Base-by-base conservation (phyloP, 1,139 yeast species). In the Lodderomyces elongisporus region DNA sequence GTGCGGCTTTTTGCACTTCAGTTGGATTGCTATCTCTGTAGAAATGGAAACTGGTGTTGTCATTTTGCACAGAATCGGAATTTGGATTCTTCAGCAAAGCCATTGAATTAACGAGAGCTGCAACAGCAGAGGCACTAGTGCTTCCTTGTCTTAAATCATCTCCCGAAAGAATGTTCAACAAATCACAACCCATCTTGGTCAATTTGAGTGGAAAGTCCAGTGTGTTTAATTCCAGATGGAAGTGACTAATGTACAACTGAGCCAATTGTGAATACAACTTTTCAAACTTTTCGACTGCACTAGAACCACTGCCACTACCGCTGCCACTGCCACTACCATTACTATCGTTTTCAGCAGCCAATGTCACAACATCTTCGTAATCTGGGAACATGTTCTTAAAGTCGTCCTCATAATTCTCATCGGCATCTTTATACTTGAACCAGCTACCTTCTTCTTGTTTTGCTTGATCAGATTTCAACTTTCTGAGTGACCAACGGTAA, bases 361-460 rank as follows among this genome's bases (percentile, higher is more conserved):
- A 48, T 20, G 69, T 75, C 35, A 77, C 49, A 3, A 74, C 62
- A 4, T 82, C 85, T 31, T 87, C 96, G 47, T 76, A 87, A 49
- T 87, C 96, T 0, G 97, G 97, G 69, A 91, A 91, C 58, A 89
- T 56, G 17, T 56, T 53, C 48, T 63, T 73, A 58, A 89, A 85
- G 36, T 88, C 96, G 17, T 70, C 78, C 41, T 83, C 93, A 8
- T 76, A 70, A 44, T 83, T 85, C 23, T 68, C 72, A 4, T 76
- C 74, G 2, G 76, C 72, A 40, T 82, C 81, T 18, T 65, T 72
- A 51, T 73, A 85, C 48, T 71, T 79, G 56, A 74, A 84, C 31
- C 84, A 62, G 17, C 81, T 77, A 1, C 76, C 75, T 31, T 76
- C 73, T 37, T 74, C 75, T 9, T 74, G 71, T 8, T 70, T 77